Conservation (phyloP, 2,329 filamentous ascomycete genomes). For the Microsporum audouinii region DNA sequence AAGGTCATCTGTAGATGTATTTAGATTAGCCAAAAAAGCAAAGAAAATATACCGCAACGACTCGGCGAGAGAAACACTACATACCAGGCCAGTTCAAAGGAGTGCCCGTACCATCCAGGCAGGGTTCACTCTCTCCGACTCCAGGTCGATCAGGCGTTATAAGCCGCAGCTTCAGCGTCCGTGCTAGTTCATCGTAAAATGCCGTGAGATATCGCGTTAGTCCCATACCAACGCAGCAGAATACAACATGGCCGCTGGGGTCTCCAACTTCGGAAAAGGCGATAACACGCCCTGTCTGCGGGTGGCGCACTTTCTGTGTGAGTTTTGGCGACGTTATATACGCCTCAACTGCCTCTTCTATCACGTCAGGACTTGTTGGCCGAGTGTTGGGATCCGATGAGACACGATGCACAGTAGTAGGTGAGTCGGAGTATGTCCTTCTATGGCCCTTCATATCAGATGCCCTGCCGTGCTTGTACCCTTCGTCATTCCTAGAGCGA, state of each 20-base stretch:
- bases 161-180: slow-evolving; percentile 74
- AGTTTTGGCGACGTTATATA: slow-evolving; percentile 75
- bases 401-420: slow-evolving; percentile 7
- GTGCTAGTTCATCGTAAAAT: slow-evolving; percentile 90
- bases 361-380: slow-evolving; percentile 68
- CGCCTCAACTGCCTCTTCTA: slow-evolving; percentile 75
- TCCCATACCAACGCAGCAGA: slow-evolving; percentile 97
- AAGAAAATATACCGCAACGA: neutral
- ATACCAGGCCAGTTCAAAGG: slow-evolving; percentile 88
- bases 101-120: slow-evolving; percentile 68
- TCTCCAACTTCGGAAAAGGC: slow-evolving; percentile 97
- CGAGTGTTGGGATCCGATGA: slow-evolving; percentile 28
- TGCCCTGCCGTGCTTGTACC: slow-evolving; percentile 16
- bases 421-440: slow-evolving; percentile 26
- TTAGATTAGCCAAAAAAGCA: slow-evolving; percentile 6
- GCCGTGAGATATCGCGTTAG: slow-evolving; percentile 90
- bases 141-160: slow-evolving; percentile 92
- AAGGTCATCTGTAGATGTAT: slow-evolving; percentile 53
- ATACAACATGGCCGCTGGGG: slow-evolving; percentile 77
- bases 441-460: slow-evolving; percentile 22
- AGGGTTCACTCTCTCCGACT: slow-evolving; percentile 80
- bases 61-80: slow-evolving; percentile 21
- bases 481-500: neutral
- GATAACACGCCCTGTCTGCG: slow-evolving; percentile 74
- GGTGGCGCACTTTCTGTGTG: slow-evolving; percentile 78